Base-by-base conservation (phyloP, 192 early-diverging fungal species). In the Rhizophagus sp. region DNA sequence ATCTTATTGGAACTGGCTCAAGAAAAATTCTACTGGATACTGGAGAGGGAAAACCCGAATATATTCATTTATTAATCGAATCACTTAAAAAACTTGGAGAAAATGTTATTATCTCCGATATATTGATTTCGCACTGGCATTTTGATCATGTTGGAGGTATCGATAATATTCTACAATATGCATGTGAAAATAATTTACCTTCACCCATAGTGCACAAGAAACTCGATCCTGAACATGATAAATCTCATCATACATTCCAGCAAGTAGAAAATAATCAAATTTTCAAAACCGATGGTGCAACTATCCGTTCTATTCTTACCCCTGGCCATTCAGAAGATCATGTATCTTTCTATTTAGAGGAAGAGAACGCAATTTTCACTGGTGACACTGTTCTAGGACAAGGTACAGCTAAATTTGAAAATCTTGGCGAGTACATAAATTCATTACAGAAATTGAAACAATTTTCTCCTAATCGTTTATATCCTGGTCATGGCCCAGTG, bases 301-400 rank as follows among this genome's bases (percentile, higher is more conserved):
- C 87, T 0, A 73, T 96, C 52, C 81, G 82, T 10, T 91, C 91
- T 0, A 75, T 95, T 7, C 86, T 91, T 79, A 95, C 96, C 0
- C 95, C 95, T 0, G 96, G 96, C 1, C 96, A 97, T 76, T 90
- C 89, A 0, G 79, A 88, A 27, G 95, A 97, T 74, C 96, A 97
- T 79, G 88, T 91, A 67, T 87, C 89, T 15, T 91, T 97, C 78
- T 88, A 83, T 36, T 81, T 95, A 19, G 84, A 89, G 47, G 90
- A 92, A 76, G 94, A 95, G 39, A 79, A 88, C 5, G 87, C 86
- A 7, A 66, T 97, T 7, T 92, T 96, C 62, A 90, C 93, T 0
- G 95, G 94, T 0, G 96, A 97, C 81, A 91, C 90, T 78, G 87
- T 97, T 1, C 84, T 97, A 76, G 96, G 96, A 0, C 91, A 94